phyloP scores from a whole-genome alignment of 2,329 filamentous ascomycete genomes.

The Aspergillus nomiae region DNA sequence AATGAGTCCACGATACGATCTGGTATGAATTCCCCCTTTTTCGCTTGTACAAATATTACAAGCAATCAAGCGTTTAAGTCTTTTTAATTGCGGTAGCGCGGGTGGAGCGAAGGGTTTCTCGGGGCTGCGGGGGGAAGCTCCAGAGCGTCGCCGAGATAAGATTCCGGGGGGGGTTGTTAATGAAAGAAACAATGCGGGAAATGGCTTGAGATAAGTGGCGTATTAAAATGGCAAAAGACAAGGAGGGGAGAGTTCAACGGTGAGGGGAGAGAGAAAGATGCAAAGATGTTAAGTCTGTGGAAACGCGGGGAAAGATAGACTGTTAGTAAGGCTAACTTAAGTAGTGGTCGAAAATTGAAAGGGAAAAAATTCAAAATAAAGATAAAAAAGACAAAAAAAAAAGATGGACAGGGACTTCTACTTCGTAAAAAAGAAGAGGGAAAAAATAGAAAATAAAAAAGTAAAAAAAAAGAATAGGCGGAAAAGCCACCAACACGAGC shows the following conservation, averaged over 20 bases:
- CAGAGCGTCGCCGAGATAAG: neutral
- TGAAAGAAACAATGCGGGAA: conserved; percentile 1
- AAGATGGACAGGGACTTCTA: neutral
- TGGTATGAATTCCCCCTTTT: neutral
- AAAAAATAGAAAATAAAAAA: neutral
- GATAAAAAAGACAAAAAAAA: neutral
- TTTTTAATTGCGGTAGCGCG: neutral
- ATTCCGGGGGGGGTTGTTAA: neutral
- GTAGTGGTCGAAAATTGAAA: neutral
- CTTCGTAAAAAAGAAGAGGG: neutral
- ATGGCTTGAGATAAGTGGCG: neutral
- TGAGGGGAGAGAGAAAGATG: neutral
- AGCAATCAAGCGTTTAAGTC: conserved; percentile 1
- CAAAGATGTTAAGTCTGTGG: conserved; percentile 2
- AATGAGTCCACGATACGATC: neutral
- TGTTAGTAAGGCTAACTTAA: neutral
- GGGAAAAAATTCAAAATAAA: neutral
- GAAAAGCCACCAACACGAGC: neutral
- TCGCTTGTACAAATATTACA: neutral
- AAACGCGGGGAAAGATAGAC: conserved; percentile 7
- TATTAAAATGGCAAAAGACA: neutral
- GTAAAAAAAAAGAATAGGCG: neutral
- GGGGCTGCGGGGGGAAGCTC: conserved; percentile 14
- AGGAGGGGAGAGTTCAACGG: conserved; percentile 5
- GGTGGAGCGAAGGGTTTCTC: conserved; percentile 15